Base-by-base conservation (phyloP, 345 rosid genomes). In the Litchi chinensis region DNA sequence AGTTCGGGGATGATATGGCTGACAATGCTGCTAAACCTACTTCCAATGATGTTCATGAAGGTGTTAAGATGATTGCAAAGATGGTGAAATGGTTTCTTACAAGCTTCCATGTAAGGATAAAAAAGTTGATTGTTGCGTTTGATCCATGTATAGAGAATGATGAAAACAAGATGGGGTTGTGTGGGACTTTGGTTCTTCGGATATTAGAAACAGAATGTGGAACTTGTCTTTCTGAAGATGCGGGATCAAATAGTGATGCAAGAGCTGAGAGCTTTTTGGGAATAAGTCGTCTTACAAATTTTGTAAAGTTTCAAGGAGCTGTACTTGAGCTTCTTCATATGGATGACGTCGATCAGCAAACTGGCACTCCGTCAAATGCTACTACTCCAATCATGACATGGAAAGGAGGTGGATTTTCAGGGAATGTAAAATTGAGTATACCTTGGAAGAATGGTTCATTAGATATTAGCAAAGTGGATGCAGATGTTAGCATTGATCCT, bases 401-500 rank as follows among this genome's bases (percentile, higher is more conserved):
- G 68, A 79, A 83, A 76, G 80, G 83, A 84, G 97, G 89, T 80
- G 93, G 97, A 79, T 87, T 94, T 84, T 92, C 98, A 7, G 99
- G 99, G 79, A 88, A 85, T 82, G 75, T 96, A 77, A 92, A 83
- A 80, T 86, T 94, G 70, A 94, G 93, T 84, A 94, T 96, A 80
- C 99, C 99, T 65, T 96, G 98, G 96, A 90, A 84, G 84, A 86
- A 96, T 85, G 99, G 98, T 86, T 89, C 95, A 43, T 84, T 94
- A 82, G 99, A 96, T 81, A 90, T 96, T 70, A 89, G 90, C 84
- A 91, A 88, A 83, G 91, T 96, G 84, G 93, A 93, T 87, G 95
- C 93, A 46, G 91, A 92, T 87, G 85, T 94, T 82, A 83, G 73
- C 68, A 40, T 92, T 76, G 93, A 93, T 86, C 98, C 98, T 70